A percentile compares a stretch with the other conserved stretches of the same genome.
These are phyloP conservation scores for Porogramme epimiltina DNA, from an alignment of 1,284 basidiomycete species.

Conservation along the genomic window DNA sequence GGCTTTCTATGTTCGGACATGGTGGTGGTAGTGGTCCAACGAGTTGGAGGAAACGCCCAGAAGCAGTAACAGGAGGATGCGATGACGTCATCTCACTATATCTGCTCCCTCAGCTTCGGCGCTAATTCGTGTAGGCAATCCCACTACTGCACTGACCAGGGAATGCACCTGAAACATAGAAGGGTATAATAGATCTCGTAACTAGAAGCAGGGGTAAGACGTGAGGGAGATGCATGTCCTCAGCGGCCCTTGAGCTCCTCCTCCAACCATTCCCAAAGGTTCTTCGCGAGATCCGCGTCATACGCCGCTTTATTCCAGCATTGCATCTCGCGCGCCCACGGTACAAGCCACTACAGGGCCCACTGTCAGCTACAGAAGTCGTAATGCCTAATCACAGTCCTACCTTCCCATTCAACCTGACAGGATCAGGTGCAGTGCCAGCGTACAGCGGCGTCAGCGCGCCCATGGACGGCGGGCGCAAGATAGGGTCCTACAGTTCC, in stretches of 20 bases:
- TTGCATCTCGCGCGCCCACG: constrained; percentile 39
- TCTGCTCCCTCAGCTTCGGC: no score
- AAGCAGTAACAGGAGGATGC: no score
- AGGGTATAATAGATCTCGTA: no score
- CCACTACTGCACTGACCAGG: no score
- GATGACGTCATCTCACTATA: no score
- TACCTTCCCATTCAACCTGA: constrained; percentile 27
- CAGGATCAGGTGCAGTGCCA: constrained; percentile 24
- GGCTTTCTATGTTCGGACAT: not conserved
- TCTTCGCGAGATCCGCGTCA: constrained; percentile 31
- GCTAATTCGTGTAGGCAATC: no score
- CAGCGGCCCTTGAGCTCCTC: constrained; percentile 30
- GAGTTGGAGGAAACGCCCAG: no score
- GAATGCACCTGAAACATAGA: no score
- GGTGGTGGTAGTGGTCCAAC: no score
- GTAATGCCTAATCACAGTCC: not conserved
- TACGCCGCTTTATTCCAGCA: constrained; percentile 22
- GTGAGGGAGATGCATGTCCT: no score
- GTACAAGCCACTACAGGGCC: constrained; percentile 30
- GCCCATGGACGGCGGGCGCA: constrained; percentile 13
- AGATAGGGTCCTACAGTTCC: not conserved
- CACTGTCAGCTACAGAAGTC: not conserved
- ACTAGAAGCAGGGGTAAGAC: no score
- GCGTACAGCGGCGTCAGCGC: constrained; percentile 29
- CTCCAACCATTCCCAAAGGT: constrained; percentile 42